phyloP scores from a whole-genome alignment of 1,139 yeast species.

The Arxiozyma bovina region DNA sequence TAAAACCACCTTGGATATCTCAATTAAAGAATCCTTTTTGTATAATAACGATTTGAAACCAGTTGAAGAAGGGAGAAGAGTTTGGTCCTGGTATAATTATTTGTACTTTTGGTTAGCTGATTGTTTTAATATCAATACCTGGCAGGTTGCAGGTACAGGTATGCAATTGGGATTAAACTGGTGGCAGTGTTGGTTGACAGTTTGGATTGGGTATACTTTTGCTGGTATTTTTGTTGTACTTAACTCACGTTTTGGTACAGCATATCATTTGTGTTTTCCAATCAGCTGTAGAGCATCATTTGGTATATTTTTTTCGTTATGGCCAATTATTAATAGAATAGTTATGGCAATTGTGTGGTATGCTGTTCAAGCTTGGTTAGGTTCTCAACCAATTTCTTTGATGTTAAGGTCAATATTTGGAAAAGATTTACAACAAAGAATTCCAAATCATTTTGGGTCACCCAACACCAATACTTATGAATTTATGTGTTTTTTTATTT shows the following conservation, averaged over 20 bases:
- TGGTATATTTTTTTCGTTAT: conserved; percentile 68
- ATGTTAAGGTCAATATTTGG: conserved; percentile 65
- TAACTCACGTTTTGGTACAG: conserved; percentile 63
- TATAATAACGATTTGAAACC: conserved; percentile 70
- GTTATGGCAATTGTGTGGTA: conserved; percentile 83
- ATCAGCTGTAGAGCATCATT: conserved; percentile 64
- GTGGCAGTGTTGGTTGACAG: conserved; percentile 87
- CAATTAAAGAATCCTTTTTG: conserved; percentile 43
- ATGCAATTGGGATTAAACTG: conserved; percentile 64
- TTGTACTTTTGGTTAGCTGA: conserved; percentile 81
- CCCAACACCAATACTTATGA: conserved; percentile 58
- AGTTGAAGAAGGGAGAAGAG: conserved; percentile 51
- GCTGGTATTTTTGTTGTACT: conserved; percentile 55
- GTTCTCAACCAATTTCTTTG: conserved; percentile 71
- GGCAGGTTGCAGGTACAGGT: conserved; percentile 87
- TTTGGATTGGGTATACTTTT: conserved; percentile 62
- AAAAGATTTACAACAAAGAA: conserved; percentile 41
- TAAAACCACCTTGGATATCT: conserved; percentile 10
- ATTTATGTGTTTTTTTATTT: conserved; percentile 65
- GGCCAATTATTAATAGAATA: conserved; percentile 75
- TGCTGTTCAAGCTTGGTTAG: conserved; percentile 73
- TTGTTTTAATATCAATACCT: conserved; percentile 77
- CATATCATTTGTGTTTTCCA: conserved; percentile 71
- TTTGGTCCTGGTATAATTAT: conserved; percentile 76
- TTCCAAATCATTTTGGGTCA: conserved; percentile 44